phyloP scores from a whole-genome alignment of 1,139 yeast species.

The Debaryomyces subglobosus region DNA sequence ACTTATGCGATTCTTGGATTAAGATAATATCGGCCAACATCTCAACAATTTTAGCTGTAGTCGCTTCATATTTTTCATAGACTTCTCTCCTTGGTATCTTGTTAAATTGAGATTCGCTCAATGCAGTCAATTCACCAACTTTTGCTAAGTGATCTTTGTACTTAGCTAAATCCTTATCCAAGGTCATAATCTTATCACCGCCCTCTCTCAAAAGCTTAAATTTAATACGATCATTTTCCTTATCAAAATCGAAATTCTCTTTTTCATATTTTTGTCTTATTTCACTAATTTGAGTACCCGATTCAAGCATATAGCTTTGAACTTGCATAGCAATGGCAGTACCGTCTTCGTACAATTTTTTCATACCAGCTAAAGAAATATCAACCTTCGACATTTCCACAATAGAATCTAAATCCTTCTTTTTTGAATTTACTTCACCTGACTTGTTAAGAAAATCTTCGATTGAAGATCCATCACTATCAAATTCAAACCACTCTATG shows the following conservation, averaged over 20 bases:
- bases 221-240: constrained; percentile 48
- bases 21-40: constrained; percentile 36
- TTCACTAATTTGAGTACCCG: constrained; percentile 46
- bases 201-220: constrained; percentile 32
- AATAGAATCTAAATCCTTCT: constrained; percentile 23
- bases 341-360: constrained; percentile 44
- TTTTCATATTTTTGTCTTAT: constrained; percentile 44
- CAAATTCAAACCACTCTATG: constrained; percentile 82
- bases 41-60: constrained; percentile 35
- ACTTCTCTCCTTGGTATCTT: constrained; percentile 34
- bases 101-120: constrained; percentile 29
- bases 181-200: constrained; percentile 37
- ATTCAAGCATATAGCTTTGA: constrained; percentile 47
- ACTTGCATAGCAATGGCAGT: constrained; percentile 39
- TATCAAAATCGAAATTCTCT: constrained; percentile 51
- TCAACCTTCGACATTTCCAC: constrained; percentile 35
- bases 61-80: constrained; percentile 36
- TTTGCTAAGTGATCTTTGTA: constrained; percentile 39
- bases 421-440: constrained; percentile 22
- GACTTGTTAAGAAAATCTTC: constrained; percentile 40
- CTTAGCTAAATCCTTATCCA: constrained; percentile 37
- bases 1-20: constrained; percentile 43
- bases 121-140: constrained; percentile 30
- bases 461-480: constrained; percentile 57
- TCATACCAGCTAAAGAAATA: constrained; percentile 39